Conservation (phyloP, 495 filamentous ascomycete genomes). For the Bryoglossum gracile region DNA sequence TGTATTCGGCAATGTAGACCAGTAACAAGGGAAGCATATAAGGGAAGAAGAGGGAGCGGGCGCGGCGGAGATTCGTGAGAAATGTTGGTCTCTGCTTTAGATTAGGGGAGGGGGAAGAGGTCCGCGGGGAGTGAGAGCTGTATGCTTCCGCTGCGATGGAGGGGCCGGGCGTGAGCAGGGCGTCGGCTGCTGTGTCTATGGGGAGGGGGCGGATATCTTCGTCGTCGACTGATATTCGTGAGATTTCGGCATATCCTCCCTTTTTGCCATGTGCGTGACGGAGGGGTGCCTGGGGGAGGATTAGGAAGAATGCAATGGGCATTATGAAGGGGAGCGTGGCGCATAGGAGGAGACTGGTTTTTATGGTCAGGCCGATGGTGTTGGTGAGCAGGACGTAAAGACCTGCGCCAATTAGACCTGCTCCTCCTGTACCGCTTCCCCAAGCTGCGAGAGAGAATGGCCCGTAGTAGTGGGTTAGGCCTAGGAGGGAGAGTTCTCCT, state of each 20-base stretch:
- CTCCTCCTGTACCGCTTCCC: slow-evolving; percentile 88
- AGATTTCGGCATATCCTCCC: slow-evolving; percentile 36
- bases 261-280: slow-evolving; percentile 24
- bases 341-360: slow-evolving; percentile 62
- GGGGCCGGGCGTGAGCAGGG: slow-evolving; percentile 15
- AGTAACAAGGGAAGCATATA: slow-evolving; percentile 85
- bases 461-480: slow-evolving; percentile 89
- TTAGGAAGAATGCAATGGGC: slow-evolving; percentile 73
- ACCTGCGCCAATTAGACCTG: slow-evolving; percentile 79
- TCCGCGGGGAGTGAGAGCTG: slow-evolving; percentile 17
- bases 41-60: slow-evolving; percentile 40
- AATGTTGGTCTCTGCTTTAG: slow-evolving; percentile 31
- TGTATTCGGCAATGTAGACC: slow-evolving; percentile 93
- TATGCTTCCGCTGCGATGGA: slow-evolving; percentile 16
- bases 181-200: slow-evolving; percentile 9
- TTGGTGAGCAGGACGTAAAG: slow-evolving; percentile 80
- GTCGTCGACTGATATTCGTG: slow-evolving; percentile 13
- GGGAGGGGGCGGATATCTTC: slow-evolving; percentile 13
- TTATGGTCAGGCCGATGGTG: slow-evolving; percentile 63
- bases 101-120: slow-evolving; percentile 6
- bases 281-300: slow-evolving; percentile 63
- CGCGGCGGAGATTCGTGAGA: slow-evolving; percentile 34
- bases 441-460: slow-evolving; percentile 84
- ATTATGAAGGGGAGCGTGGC: slow-evolving; percentile 75
- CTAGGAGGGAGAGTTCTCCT: slow-evolving; percentile 84